Evolutionary conservation across 306 rosid species (phyloP).

Genomic region (Macrotyloma uniflorum): DNA sequence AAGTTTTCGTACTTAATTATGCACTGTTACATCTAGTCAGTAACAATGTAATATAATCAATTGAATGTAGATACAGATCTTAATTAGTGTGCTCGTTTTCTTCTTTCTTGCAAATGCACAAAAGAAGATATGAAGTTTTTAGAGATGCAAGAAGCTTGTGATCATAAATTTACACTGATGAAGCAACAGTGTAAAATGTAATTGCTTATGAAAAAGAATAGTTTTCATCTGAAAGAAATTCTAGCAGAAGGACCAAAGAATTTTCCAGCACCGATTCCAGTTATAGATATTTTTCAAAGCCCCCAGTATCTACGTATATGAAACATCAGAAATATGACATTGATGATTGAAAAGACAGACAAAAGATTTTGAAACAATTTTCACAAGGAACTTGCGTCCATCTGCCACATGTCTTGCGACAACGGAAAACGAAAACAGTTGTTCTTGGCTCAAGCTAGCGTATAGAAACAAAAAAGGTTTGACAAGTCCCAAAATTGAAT

Average conservation of each 20-base stretch:
- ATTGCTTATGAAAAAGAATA: too few species aligned
- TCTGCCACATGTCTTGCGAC: not conserved
- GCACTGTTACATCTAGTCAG: too few species aligned
- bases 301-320: not conserved
- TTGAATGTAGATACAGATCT: too few species aligned
- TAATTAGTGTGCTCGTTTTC: too few species aligned
- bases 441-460: not conserved
- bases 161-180: too few species aligned
- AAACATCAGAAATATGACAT: not conserved
- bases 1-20: too few species aligned
- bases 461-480: not conserved
- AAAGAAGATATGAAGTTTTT: too few species aligned
- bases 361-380: not conserved
- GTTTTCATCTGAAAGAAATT: not conserved
- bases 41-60: too few species aligned
- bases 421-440: not conserved
- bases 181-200: too few species aligned
- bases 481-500: not conserved
- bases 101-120: too few species aligned
- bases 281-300: not conserved
- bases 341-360: not conserved
- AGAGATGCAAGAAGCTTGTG: too few species aligned
- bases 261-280: not conserved
- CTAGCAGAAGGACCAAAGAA: not conserved
- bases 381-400: not conserved